Evolutionary conservation across 1,284 basidiomycete species (phyloP), one percentile per base, ranked within the genome.

Genomic region (Fomitopsis betulina): DNA sequence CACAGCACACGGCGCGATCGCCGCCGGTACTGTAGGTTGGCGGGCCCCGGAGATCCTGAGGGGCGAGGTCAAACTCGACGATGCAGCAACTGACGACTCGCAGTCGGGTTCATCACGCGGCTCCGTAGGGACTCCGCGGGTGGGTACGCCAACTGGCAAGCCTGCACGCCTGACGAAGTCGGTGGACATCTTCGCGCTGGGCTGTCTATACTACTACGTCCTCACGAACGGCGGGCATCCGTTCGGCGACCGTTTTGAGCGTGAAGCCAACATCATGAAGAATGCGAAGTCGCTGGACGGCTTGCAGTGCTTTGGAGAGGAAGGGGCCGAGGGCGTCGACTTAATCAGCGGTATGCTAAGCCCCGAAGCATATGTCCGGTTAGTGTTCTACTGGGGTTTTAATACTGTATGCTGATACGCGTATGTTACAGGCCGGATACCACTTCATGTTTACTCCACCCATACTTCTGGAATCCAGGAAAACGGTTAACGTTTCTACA

Each of bases 381-480:
- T 60, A 58, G 84, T 77, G 54, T 30, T 21, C 27, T 9, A 27
- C 25, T 30, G 45, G 37, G 45, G 45, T 2, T 40, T 39, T 9
- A 13, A 35, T 43, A 40, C 30, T 10, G 50, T 27, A 19, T 33
- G 23, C 17, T 42, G 30, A 51, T 10, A 37, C 13, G 35, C 63
- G 95, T 15, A 30, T 47, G 12, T n/a, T 6, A 3, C 45, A 47
- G 96, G 65, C 96, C 96, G 0, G 89, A 94, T 61, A 97, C 96
- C 3, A 84, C 84, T 12, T 86, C 86, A 37, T 93, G 92, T 69
- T 79, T 98, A 19, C 79, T 91, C 25, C 96, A 99, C 73, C 96
- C 96, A 0, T 97, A 94, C 79, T 99, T 98, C 79, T 99, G 96
- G 97, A 87, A 92, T 60, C 78, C 95, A 0, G 86, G 82, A 13